phyloP scores from a whole-genome alignment of 2,329 filamentous ascomycete species.

The Nannizziopsis barbatae region DNA sequence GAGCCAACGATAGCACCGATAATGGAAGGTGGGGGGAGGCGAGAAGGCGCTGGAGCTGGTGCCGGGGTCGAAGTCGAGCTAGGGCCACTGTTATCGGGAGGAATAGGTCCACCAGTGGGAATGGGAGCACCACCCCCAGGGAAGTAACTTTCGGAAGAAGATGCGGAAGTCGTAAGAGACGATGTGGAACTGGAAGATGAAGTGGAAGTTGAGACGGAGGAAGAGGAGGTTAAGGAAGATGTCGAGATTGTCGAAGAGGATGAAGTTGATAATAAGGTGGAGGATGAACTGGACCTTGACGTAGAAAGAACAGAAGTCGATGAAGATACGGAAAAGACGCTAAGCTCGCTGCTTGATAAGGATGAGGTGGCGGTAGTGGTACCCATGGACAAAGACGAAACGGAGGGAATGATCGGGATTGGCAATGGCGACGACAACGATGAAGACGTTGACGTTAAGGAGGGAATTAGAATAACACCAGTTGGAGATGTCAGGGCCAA shows the following conservation, averaged over 20 bases:
- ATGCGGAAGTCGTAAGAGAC: slow-evolving; percentile 5
- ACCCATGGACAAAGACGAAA: neutral
- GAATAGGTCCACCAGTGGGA: slow-evolving; percentile 2
- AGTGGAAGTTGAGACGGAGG: slow-evolving; percentile 9
- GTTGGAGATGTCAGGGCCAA: neutral
- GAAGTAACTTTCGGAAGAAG: slow-evolving; percentile 6
- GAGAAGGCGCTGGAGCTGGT: slow-evolving; percentile 11
- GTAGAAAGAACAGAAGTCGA: neutral
- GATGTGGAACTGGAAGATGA: slow-evolving; percentile 13
- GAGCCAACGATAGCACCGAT: slow-evolving; percentile 54
- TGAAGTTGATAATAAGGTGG: slow-evolving; percentile 9
- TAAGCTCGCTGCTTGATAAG: neutral
- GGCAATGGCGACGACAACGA: neutral
- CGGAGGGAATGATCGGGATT: neutral
- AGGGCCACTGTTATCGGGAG: slow-evolving; percentile 8
- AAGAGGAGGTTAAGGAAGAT: neutral
- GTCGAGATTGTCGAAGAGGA: slow-evolving; percentile 6
- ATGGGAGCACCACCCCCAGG: slow-evolving; percentile 13
- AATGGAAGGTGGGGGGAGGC: slow-evolving; percentile 40
- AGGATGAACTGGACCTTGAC: slow-evolving; percentile 10
- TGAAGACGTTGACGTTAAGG: neutral
- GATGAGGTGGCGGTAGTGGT: neutral
- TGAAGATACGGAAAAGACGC: neutral
- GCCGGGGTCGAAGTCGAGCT: slow-evolving; percentile 11
- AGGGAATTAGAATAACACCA: neutral